These are phyloP conservation scores for Priceomyces castillae DNA, from an alignment of 805 yeast genomes.

Conservation along the genomic window DNA sequence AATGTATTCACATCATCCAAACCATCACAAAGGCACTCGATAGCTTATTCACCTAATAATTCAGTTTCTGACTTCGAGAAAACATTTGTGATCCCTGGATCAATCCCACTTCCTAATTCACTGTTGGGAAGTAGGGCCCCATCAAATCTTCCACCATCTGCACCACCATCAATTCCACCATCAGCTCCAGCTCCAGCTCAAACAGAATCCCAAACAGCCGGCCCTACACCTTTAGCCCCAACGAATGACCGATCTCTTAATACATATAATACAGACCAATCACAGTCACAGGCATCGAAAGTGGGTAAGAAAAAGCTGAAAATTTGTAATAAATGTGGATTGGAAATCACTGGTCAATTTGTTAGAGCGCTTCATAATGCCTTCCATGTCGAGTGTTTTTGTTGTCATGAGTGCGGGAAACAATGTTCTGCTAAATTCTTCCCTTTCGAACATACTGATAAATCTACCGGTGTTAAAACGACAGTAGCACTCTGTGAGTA, in stretches of 20 bases:
- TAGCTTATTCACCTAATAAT: conserved; percentile 24
- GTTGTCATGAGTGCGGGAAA: conserved; percentile 78
- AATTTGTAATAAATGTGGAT: conserved; percentile 35
- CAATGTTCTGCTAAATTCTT: conserved; percentile 86
- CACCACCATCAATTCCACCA: neutral
- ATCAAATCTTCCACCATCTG: neutral
- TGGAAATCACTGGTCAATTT: conserved; percentile 58
- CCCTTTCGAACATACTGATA: conserved; percentile 61
- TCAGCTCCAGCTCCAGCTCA: neutral
- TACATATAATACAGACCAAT: neutral
- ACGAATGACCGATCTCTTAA: neutral
- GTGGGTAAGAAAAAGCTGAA: conserved; percentile 23
- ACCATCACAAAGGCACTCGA: conserved; percentile 25
- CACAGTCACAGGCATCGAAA: conserved; percentile 5
- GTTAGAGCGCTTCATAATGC: conserved; percentile 80
- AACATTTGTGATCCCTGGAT: neutral
- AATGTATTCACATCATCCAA: neutral
- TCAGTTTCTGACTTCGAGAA: conserved; percentile 1
- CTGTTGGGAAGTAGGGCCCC: neutral
- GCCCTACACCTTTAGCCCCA: neutral
- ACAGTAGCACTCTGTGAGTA: conserved; percentile 76
- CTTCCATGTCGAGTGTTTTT: conserved; percentile 85
- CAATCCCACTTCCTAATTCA: neutral
- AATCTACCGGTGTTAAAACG: conserved; percentile 23
- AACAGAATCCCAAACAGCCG: too few species aligned